These are phyloP conservation scores for Turritis glabra DNA, from an alignment of 345 rosid species.

Conservation along the genomic window DNA sequence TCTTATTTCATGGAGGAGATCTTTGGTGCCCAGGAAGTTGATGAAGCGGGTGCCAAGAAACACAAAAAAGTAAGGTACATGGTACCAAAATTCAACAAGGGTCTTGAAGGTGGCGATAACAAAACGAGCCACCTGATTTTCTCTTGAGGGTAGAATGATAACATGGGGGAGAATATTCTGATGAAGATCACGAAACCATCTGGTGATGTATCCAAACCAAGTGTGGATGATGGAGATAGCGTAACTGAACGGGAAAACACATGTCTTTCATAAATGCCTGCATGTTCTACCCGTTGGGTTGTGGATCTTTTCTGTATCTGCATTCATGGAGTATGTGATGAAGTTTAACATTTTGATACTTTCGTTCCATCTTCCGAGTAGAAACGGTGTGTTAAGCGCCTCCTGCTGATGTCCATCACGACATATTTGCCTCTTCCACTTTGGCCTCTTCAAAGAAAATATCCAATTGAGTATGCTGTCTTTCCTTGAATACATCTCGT, in stretches of 20 bases:
- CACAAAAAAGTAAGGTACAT: neutral
- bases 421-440: neutral
- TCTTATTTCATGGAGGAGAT: neutral
- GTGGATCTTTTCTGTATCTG: slow-evolving; percentile 4
- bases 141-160: neutral
- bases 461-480: neutral
- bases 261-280: neutral
- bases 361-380: slow-evolving; percentile 6
- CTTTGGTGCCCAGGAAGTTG: neutral
- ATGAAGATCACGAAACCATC: neutral
- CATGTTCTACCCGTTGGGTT: neutral
- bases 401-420: neutral
- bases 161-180: neutral
- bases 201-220: neutral
- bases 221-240: neutral
- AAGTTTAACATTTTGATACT: slow-evolving; percentile 14
- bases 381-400: neutral
- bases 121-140: neutral
- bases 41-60: neutral
- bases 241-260: neutral
- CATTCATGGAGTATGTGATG: slow-evolving; percentile 9
- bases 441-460: neutral
- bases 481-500: neutral
- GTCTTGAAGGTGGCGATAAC: neutral
- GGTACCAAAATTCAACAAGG: neutral